Evolutionary conservation across 495 filamentous ascomycete species (phyloP).

Genomic region (Aspergillus steynii): DNA sequence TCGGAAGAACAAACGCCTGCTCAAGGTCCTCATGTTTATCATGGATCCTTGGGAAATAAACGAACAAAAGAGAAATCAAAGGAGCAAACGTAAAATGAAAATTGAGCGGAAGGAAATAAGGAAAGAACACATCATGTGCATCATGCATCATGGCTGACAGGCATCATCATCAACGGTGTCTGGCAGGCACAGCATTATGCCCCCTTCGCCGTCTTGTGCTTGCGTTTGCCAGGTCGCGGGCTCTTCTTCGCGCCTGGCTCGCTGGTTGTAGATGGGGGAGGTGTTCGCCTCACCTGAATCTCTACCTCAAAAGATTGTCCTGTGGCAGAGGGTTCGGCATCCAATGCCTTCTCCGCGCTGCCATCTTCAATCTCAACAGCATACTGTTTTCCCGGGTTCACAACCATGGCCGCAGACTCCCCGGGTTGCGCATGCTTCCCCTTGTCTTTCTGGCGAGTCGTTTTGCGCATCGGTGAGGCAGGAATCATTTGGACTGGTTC

Average conservation of each 20-base stretch:
- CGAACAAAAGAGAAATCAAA: background rate
- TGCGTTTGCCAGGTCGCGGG: slow-evolving; percentile 6
- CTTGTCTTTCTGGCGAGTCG: background rate
- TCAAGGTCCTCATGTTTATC: background rate
- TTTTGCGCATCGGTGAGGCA: background rate
- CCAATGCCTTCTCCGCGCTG: background rate
- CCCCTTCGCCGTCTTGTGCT: background rate
- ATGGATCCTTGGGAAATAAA: background rate
- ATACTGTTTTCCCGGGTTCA: background rate
- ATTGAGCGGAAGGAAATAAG: background rate
- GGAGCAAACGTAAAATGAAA: slow-evolving; percentile 1
- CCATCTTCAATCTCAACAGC: background rate
- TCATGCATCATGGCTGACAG: background rate
- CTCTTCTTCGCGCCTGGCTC: slow-evolving; percentile 6
- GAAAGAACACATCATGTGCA: background rate
- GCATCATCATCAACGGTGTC: background rate
- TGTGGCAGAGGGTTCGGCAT: background rate
- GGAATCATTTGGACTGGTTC: slow-evolving; percentile 11
- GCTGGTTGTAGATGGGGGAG: background rate
- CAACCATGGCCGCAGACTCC: background rate
- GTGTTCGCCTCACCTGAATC: background rate
- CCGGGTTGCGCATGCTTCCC: background rate
- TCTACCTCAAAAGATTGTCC: background rate
- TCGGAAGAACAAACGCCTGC: slow-evolving; percentile 4
- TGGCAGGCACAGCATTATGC: background rate